Conservation (phyloP, 768 basidiomycete species). For the Suillus clintonianus region DNA sequence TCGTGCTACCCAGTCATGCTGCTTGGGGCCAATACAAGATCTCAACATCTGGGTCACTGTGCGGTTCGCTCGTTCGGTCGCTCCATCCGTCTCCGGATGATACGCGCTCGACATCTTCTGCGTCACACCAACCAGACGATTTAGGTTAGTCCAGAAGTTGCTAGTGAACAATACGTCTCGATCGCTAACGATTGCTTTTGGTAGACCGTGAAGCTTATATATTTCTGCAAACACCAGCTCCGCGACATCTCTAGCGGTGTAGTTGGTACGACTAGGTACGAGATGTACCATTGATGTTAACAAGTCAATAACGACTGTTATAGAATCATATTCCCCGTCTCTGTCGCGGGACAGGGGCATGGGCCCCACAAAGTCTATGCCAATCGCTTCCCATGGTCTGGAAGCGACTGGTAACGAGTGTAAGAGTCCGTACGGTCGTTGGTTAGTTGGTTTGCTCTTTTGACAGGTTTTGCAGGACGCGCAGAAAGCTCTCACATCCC, state of each 20-base stretch:
- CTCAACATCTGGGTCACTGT: constrained; percentile 15
- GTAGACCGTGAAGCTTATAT: constrained; percentile 42
- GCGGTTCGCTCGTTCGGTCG: constrained; percentile 23
- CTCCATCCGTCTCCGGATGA: constrained; percentile 36
- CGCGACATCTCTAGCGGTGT: constrained; percentile 36
- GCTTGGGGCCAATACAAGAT: neutral
- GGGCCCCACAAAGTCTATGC: constrained; percentile 16
- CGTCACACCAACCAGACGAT: constrained; percentile 19
- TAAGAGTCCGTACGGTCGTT: constrained; percentile 28
- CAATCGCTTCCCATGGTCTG: constrained; percentile 41
- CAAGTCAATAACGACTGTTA: neutral
- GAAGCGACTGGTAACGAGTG: constrained; percentile 27
- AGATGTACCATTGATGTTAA: neutral
- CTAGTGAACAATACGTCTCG: constrained; percentile 44
- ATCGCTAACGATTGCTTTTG: constrained; percentile 40
- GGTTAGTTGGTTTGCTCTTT: constrained; percentile 22
- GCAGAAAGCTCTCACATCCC: constrained; percentile 34
- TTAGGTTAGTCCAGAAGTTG: constrained; percentile 41
- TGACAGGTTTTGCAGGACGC: constrained; percentile 16
- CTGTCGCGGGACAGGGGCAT: neutral
- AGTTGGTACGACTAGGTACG: constrained; percentile 2
- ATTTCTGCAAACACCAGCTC: constrained; percentile 36
- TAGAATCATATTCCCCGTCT: neutral
- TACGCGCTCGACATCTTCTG: constrained; percentile 26
- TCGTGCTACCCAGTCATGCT: constrained; percentile 14